Conservation (phyloP, 1,284 basidiomycete species). For the Trametes hirsuta region DNA sequence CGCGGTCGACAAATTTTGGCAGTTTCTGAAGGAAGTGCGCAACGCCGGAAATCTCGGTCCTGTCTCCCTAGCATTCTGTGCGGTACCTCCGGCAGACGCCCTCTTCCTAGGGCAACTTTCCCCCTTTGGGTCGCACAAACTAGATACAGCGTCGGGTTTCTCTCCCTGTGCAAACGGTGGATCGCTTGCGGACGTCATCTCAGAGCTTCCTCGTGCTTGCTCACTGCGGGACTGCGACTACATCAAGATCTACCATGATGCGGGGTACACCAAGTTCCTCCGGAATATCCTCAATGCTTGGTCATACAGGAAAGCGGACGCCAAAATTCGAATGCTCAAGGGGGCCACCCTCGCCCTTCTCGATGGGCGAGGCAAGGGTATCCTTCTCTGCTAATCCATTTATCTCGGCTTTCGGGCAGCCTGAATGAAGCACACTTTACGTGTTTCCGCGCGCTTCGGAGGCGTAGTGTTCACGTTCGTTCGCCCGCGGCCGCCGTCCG, state of each 20-base stretch:
- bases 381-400: constrained; percentile 18
- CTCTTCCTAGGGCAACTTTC: constrained; percentile 5
- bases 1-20: constrained; percentile 54
- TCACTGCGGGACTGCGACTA: constrained; percentile 42
- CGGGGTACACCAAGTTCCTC: constrained; percentile 48
- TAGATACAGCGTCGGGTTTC: constrained; percentile 3
- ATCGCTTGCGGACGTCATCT: constrained; percentile 14
- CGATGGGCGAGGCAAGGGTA: constrained; percentile 18
- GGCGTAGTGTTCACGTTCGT: neutral
- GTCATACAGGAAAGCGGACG: constrained; percentile 34
- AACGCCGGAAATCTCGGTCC: constrained; percentile 45
- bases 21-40: constrained; percentile 49
- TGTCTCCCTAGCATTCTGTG: constrained; percentile 57
- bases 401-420: neutral
- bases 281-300: constrained; percentile 59
- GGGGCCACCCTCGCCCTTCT: constrained; percentile 25
- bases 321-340: constrained; percentile 23
- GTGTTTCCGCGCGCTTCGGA: neutral
- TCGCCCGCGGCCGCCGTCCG: too few relatives aligned
- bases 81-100: constrained; percentile 32
- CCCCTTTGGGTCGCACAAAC: constrained; percentile 16
- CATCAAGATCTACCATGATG: constrained; percentile 67
- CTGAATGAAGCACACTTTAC: neutral
- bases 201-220: constrained; percentile 30
- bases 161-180: neutral